Percentiles rank a stretch among this genome's conserved stretches.
Conservation (phyloP, 2,329 filamentous ascomycete genomes). For the Alternaria sp. region DNA sequence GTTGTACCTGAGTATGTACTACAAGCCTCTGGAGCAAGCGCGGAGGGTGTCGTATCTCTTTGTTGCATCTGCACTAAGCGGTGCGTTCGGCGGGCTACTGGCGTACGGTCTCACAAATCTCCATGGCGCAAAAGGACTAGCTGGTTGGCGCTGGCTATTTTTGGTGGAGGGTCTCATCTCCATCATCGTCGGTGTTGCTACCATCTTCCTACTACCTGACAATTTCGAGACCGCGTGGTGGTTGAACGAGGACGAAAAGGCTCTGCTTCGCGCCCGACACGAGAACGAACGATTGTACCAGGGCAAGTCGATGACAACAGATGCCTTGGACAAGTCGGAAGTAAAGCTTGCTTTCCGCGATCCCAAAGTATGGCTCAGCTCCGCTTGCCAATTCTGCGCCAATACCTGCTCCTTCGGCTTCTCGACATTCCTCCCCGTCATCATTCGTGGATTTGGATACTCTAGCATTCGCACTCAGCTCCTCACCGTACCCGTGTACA, state of each 20-base stretch:
- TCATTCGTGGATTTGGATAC: slow-evolving; percentile 31
- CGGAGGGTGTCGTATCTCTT: slow-evolving; percentile 60
- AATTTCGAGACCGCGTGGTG: slow-evolving; percentile 55
- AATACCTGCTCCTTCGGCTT: slow-evolving; percentile 25
- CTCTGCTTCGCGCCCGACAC: slow-evolving; percentile 59
- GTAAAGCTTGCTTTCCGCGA: slow-evolving; percentile 75
- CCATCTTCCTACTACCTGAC: slow-evolving; percentile 59
- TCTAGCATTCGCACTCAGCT: slow-evolving; percentile 28
- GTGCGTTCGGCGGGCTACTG: slow-evolving; percentile 62
- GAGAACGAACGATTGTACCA: slow-evolving; percentile 53
- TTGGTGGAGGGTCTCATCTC: slow-evolving; percentile 65
- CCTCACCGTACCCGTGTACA: slow-evolving; percentile 36
- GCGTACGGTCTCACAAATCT: slow-evolving; percentile 48
- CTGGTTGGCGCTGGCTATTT: slow-evolving; percentile 54
- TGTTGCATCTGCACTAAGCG: slow-evolving; percentile 58
- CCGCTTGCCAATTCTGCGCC: slow-evolving; percentile 53
- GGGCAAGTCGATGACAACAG: slow-evolving; percentile 69
- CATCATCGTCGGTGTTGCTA: slow-evolving; percentile 53
- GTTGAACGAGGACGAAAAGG: slow-evolving; percentile 57
- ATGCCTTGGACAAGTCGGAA: slow-evolving; percentile 89
- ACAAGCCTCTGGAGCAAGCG: slow-evolving; percentile 53
- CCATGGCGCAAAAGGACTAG: slow-evolving; percentile 10
- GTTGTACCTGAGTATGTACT: slow-evolving; percentile 27
- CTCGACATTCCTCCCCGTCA: slow-evolving; percentile 29
- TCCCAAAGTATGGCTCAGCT: slow-evolving; percentile 62